Percentiles rank a stretch among this genome's conserved stretches.
Evolutionary conservation across 2,329 filamentous ascomycete species (phyloP).

Genomic region (Aureobasidium sp.): DNA sequence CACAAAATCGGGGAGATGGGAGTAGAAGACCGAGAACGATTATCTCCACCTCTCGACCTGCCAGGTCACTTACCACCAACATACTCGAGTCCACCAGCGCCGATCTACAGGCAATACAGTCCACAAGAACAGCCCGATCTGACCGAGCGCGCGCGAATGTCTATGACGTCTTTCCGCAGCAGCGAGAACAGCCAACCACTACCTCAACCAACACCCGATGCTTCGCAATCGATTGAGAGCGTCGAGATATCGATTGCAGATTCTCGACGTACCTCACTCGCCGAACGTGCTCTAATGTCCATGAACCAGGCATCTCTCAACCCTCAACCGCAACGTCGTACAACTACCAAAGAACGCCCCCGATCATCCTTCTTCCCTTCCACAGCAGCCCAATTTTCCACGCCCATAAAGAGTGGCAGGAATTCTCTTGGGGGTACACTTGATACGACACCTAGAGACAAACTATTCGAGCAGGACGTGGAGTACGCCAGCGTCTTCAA

Average conservation of each 20-base stretch:
- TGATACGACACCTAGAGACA: constrained; percentile 53
- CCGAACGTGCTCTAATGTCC: constrained; percentile 73
- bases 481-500: constrained; percentile 81
- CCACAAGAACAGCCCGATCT: constrained; percentile 32
- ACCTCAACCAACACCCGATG: constrained; percentile 25
- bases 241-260: background rate
- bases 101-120: constrained; percentile 21
- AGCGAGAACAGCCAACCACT: constrained; percentile 20
- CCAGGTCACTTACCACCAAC: background rate
- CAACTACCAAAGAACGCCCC: constrained; percentile 19
- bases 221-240: constrained; percentile 15
- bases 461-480: constrained; percentile 61
- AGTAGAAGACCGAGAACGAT: background rate
- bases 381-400: constrained; percentile 44
- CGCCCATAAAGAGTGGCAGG: constrained; percentile 34
- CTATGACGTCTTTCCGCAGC: constrained; percentile 32
- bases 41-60: background rate
- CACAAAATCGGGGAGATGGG: background rate
- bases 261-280: constrained; percentile 43
- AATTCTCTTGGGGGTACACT: constrained; percentile 8
- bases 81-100: background rate
- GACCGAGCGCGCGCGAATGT: constrained; percentile 41
- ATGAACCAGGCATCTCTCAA: constrained; percentile 57
- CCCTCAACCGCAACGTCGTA: constrained; percentile 3
- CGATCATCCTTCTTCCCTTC: constrained; percentile 39